Evolutionary conservation across 306 rosid genomes (phyloP).

Genomic region (Quercus robur): DNA sequence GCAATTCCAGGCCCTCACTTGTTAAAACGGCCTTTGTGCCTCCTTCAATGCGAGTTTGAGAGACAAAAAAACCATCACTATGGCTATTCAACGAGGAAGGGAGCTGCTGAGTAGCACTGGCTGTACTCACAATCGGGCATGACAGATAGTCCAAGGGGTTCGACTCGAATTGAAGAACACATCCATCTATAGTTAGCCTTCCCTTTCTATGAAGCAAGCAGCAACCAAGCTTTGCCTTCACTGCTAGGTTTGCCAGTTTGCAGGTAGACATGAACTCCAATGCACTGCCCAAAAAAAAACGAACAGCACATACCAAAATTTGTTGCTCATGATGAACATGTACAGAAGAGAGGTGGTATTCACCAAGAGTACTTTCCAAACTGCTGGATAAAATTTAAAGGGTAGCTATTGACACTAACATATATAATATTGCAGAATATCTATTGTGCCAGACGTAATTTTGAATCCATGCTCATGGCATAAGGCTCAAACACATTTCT

Average conservation of each 20-base stretch:
- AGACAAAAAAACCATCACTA: slow-evolving; percentile 67
- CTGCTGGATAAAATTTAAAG: slow-evolving; percentile 21
- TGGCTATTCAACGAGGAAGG: slow-evolving; percentile 42
- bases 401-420: background rate
- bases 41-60: slow-evolving; percentile 91
- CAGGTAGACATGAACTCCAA: slow-evolving; percentile 81
- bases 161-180: slow-evolving; percentile 83
- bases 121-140: slow-evolving; percentile 79
- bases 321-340: slow-evolving; percentile 20
- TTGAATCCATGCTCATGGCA: slow-evolving; percentile 10
- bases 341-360: background rate
- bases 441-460: background rate
- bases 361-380: slow-evolving; percentile 16
- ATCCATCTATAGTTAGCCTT: slow-evolving; percentile 75
- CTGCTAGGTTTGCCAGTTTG: slow-evolving; percentile 81
- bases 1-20: slow-evolving; percentile 66
- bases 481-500: slow-evolving; percentile 3
- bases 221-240: slow-evolving; percentile 89
- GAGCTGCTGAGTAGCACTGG: slow-evolving; percentile 35
- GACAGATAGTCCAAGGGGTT: slow-evolving; percentile 82
- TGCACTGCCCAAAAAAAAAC: slow-evolving; percentile 68
- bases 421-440: background rate
- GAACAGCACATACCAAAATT: slow-evolving; percentile 19
- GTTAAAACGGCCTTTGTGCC: slow-evolving; percentile 91
- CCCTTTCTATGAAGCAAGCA: slow-evolving; percentile 90